Conservation (phyloP, 1,284 basidiomycete genomes). For the Melampsora abietis-canadensis region DNA sequence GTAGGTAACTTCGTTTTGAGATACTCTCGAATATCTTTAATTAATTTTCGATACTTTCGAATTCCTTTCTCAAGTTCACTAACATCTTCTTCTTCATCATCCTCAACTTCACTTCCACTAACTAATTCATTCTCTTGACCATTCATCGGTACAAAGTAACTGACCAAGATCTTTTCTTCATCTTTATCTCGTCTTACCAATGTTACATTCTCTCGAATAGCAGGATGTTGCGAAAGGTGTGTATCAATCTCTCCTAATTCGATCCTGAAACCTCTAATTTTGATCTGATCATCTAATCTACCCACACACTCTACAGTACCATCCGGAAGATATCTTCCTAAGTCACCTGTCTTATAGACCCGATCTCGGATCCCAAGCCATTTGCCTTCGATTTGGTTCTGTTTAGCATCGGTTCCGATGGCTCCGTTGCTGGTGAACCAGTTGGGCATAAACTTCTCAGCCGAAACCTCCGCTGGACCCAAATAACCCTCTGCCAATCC, state of each 20-base stretch:
- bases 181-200: conserved; percentile 96
- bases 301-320: conserved; percentile 96
- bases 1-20: conserved; percentile 95
- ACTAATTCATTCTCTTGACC: conserved; percentile 63
- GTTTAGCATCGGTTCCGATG: conserved; percentile 60
- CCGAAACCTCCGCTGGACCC: conserved; percentile 70
- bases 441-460: conserved; percentile 86
- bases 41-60: conserved; percentile 76
- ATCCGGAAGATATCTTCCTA: conserved; percentile 88
- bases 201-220: conserved; percentile 94
- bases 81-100: conserved; percentile 63
- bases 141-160: conserved; percentile 87
- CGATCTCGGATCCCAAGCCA: conserved; percentile 98
- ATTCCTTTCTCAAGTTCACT: conserved; percentile 67
- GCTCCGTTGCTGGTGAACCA: conserved; percentile 75
- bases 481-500: conserved; percentile 95
- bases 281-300: conserved; percentile 97
- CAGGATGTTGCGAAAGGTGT: conserved; percentile 85
- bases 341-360: conserved; percentile 96
- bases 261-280: conserved; percentile 98
- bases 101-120: conserved; percentile 61
- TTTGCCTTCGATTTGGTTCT: conserved; percentile 61
- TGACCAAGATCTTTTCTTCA: conserved; percentile 97
- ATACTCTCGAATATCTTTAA: conserved; percentile 90
- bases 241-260: conserved; percentile 99